phyloP scores from a whole-genome alignment of 2,329 filamentous ascomycete genomes.

The Aspergillus pseudoglaucus region DNA sequence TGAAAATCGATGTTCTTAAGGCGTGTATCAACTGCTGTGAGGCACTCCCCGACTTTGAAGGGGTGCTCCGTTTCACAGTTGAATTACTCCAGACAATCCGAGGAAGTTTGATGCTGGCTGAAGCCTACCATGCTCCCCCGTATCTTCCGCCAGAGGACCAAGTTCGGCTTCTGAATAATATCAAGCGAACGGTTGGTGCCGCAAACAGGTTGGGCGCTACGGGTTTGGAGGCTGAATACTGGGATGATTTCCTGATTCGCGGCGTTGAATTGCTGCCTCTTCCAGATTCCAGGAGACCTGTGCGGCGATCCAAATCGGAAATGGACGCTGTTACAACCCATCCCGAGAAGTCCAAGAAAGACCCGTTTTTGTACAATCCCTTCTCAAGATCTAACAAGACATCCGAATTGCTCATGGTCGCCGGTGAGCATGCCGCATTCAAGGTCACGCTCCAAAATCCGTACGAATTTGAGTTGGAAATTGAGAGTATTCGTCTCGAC shows the following conservation, averaged over 20 bases:
- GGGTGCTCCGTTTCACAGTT: slow-evolving; percentile 81
- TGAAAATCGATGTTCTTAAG: slow-evolving; percentile 81
- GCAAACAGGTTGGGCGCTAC: slow-evolving; percentile 66
- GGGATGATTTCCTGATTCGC: slow-evolving; percentile 91
- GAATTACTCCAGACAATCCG: slow-evolving; percentile 70
- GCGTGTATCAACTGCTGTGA: slow-evolving; percentile 93
- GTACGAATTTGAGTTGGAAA: slow-evolving; percentile 84
- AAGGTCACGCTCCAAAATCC: slow-evolving; percentile 84
- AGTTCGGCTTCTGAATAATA: slow-evolving; percentile 72
- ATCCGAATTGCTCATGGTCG: slow-evolving; percentile 65
- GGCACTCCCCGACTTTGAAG: slow-evolving; percentile 82
- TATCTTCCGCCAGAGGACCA: slow-evolving; percentile 77
- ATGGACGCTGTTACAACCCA: slow-evolving; percentile 39
- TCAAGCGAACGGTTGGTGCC: slow-evolving; percentile 74
- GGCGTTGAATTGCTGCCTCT: slow-evolving; percentile 64
- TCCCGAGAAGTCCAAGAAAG: slow-evolving; percentile 43
- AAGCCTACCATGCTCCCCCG: slow-evolving; percentile 62
- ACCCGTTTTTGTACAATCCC: slow-evolving; percentile 93
- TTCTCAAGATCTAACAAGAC: slow-evolving; percentile 63
- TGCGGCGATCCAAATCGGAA: slow-evolving; percentile 55
- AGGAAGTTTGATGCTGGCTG: slow-evolving; percentile 68
- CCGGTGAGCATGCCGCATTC: slow-evolving; percentile 71
- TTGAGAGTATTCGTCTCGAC: slow-evolving; percentile 73
- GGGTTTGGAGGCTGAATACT: slow-evolving; percentile 74
- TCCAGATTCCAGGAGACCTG: slow-evolving; percentile 54